Base-by-base conservation (phyloP, 108 stramenopile genomes). In the Stephanodiscus triporus region DNA sequence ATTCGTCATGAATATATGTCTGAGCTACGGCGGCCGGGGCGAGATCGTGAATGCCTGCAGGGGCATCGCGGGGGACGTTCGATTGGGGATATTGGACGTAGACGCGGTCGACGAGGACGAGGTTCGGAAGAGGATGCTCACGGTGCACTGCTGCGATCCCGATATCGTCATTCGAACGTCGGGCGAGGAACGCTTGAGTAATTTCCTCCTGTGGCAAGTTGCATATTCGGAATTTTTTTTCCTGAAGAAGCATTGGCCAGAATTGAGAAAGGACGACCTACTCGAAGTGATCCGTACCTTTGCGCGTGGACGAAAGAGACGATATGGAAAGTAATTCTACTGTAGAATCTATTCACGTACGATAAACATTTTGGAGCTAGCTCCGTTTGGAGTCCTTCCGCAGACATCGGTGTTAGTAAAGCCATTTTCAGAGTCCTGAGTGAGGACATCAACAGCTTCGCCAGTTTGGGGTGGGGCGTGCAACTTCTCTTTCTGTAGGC, bases 211-310 rank as follows among this genome's bases (percentile, higher is more conserved):
- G 17, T 98, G 94, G 93, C 97, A 99, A 69, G 51, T 89, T 32
- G 97, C 98, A 14, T 97, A 98, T 67, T 85, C 96, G 6, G 98
- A 99, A 82, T 60, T 98, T 22, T 95, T 97, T 75, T 99, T 99
- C 71, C 47, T 98, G 23, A 82, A 95, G 43, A 96, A 96, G 69
- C 76, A 75, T 6, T 99, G 99, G 99, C 99, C 99, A 53, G 97
- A 89, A 63, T 71, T 89, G 49, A 65, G 77, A 59, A 87, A 76
- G 66, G 68, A 76, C 23, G 95, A 91, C 54, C 80, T 90, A 38
- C 16, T 89, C 40, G 63, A 72, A 7, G 85, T 93, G 20, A 75
- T 90, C 55, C 78, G 75, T 38, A 70, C 63, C 11, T 93, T 86
- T 73, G 91, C 90, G 14, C 58, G 70, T 26, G 88, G 88, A 29